Conservation (phyloP, 306 rosid genomes). For the Corylus heterophylla region DNA sequence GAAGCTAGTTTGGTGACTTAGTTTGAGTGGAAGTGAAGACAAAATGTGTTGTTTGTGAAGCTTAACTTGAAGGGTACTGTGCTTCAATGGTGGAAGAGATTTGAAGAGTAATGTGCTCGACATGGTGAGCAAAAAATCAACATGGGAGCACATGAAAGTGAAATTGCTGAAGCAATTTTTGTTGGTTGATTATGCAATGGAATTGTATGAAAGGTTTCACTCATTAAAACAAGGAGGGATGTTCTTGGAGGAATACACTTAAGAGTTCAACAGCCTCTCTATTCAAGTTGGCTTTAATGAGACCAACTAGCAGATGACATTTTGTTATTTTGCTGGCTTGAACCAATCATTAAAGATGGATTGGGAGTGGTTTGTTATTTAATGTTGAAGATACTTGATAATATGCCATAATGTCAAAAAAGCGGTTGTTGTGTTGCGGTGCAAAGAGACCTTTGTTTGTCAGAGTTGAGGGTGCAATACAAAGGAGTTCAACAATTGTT, state of each 20-base stretch:
- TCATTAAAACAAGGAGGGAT: not conserved
- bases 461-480: not conserved
- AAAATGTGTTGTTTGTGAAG: not conserved
- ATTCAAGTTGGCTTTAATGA: not conserved
- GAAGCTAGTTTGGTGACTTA: not conserved
- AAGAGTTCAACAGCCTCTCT: not conserved
- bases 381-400: not conserved
- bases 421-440: not conserved
- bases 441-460: not conserved
- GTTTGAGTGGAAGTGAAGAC: not conserved
- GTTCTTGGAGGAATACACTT: not conserved
- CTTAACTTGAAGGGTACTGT: not conserved
- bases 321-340: not conserved
- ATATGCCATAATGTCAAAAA: not conserved
- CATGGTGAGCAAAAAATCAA: not conserved
- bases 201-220: not conserved
- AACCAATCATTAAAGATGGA: not conserved
- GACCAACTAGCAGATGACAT: not conserved
- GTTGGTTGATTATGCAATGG: not conserved
- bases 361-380: not conserved
- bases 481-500: not conserved
- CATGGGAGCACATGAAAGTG: not conserved
- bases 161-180: not conserved
- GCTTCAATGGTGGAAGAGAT: slow-evolving; percentile 7
- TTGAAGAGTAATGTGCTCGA: not conserved